A percentile compares a stretch with the other conserved stretches of the same genome.
phyloP scores from a whole-genome alignment of 73 alveolate genomes.

The Paramecium sexaurelia region DNA sequence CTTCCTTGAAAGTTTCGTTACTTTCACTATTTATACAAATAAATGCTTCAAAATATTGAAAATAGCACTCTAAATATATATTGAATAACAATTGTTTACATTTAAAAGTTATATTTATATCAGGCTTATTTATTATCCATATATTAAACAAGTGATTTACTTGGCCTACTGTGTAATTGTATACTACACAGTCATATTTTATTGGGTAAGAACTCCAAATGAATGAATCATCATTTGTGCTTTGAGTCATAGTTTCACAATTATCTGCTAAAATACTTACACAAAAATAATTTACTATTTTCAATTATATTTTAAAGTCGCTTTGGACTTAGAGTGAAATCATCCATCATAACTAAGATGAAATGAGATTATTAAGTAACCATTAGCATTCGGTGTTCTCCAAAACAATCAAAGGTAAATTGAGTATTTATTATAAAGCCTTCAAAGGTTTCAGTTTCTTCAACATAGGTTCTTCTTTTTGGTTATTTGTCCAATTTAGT shows the following conservation, averaged over 20 bases:
- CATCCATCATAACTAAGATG: not conserved
- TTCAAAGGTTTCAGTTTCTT: not conserved
- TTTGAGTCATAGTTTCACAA: not conserved
- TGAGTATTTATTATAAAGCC: not conserved
- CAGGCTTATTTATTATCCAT: not conserved
- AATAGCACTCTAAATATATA: not conserved
- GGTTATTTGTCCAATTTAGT: not conserved
- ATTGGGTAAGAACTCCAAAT: not conserved
- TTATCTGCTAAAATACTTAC: not conserved
- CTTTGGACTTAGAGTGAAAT: not conserved
- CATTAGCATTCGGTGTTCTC: not conserved
- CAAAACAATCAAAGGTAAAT: not conserved
- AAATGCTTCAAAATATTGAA: not conserved
- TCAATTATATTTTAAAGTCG: not conserved
- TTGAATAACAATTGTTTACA: not conserved
- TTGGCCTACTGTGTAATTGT: not conserved
- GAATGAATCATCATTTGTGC: slow-evolving; percentile 7
- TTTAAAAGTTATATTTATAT: not conserved
- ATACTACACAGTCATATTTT: not conserved
- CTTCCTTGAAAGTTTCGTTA: not conserved
- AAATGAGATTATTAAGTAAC: not conserved
- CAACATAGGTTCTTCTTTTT: not conserved
- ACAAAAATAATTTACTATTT: not conserved
- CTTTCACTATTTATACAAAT: not conserved
- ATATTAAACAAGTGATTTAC: not conserved